phyloP scores from a whole-genome alignment of 805 yeast genomes.

The Hanseniaspora clermontiae region DNA sequence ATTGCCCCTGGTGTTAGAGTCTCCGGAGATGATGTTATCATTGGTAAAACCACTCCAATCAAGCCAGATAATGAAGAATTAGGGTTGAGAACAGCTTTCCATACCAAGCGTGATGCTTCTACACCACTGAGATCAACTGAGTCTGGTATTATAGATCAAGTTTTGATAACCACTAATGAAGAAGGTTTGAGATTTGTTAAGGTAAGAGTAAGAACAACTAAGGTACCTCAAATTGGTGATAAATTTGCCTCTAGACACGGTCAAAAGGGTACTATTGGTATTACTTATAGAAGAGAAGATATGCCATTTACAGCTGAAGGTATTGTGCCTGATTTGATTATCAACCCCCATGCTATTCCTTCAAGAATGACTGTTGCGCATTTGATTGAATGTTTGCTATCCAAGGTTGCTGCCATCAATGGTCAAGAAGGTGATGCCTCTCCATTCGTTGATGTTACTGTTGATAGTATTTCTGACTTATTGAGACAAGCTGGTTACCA shows the following conservation, averaged over 20 bases:
- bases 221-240: conserved; percentile 97
- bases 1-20: conserved; percentile 98
- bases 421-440: conserved; percentile 99
- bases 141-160: conserved; percentile 97
- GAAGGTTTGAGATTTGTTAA: conserved; percentile 96
- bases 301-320: conserved; percentile 97
- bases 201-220: conserved; percentile 97
- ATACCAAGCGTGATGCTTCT: conserved; percentile 96
- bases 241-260: conserved; percentile 99
- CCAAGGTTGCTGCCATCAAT: conserved; percentile 86
- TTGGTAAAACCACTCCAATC: conserved; percentile 97
- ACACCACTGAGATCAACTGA: conserved; percentile 95
- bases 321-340: conserved; percentile 90
- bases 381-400: conserved; percentile 91
- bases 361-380: conserved; percentile 99
- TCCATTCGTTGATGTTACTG: conserved; percentile 96
- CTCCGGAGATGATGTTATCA: conserved; percentile 95
- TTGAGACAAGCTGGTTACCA: conserved; percentile 94
- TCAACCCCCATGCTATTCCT: conserved; percentile 99
- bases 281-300: conserved; percentile 94
- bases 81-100: conserved; percentile 97
- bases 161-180: conserved; percentile 88
- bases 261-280: conserved; percentile 99
- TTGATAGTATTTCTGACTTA: conserved; percentile 86
- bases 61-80: conserved; percentile 98